Base-by-base conservation (phyloP, 2,329 filamentous ascomycete species). In the Monilinia laxa region DNA sequence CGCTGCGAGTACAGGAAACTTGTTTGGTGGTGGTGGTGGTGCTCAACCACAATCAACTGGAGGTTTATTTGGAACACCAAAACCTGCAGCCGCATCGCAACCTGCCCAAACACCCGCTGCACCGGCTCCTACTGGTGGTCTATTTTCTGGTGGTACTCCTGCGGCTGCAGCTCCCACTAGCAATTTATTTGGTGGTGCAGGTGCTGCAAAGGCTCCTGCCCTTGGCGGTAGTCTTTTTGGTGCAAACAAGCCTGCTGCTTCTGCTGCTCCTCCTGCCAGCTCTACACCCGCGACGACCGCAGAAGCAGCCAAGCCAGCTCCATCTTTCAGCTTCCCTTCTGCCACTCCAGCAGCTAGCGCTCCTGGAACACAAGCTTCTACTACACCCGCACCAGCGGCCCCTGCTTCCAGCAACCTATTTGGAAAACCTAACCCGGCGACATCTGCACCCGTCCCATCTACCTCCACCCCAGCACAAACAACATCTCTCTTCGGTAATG, bases 401-500 rank as follows among this genome's bases (percentile, higher is more conserved):
- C 14, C 69, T 23, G n/a, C 64, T 23, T 45, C 65, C 65, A 53
- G 47, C 28, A 47, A 23, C 38, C 28, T 70, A 4, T 70, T 70
- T 58, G 49, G 64, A 49, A 62, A 51, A 23, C 56, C 60, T 38
- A 56, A 53, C 28, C 38, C 59, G 20, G 40, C 51, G 12, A 38
- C 60, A 28, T 62, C 71, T 23, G 62, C 71, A 12, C 67, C 69
- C 53, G 66, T 70, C 45, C 56, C 72, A 40, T 53, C 65, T 52
- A 25, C 71, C 45, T 60, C 65, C 40, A n/a, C 71, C n/a, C 66
- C 56, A 51, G 25, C 64, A 16, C 55, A 64, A 38, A 67, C 55
- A 38, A 54, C 68, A n/a, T 71, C 71, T 56, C 66, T 78, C 23
- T 79, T 79, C 68, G 79, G 76, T 67, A 64, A 65, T 23, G 54